Evolutionary conservation across 1,139 yeast genomes (phyloP), one percentile per base, ranked within the genome.

Genomic region (Pichia sp.): DNA sequence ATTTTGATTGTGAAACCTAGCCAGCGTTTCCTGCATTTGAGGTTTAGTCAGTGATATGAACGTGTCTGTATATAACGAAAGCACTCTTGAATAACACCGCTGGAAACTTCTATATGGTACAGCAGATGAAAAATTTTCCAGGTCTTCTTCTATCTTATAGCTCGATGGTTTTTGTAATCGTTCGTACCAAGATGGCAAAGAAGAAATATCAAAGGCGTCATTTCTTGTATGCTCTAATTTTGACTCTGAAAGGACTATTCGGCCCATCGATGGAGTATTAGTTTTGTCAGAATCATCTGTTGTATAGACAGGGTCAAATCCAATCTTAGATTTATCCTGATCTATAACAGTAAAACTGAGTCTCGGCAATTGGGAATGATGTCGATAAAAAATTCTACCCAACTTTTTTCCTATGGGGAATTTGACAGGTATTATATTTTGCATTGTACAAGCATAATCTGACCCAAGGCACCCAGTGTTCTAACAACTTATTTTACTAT

Each of bases 171-270:
- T 16, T 2, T 43, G 28, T 1, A 53, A 22, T 41, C 56, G 36
- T 30, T 53, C 54, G 21, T 50, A 53, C 56, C 56, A 53, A 8
- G 56, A 41, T 3, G 54, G 54, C n/a, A 53, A 49, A 9, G 34
- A 19, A 28, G 22, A 10, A 13, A 43, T 22, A 22, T 28, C 28
- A n/a, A 26, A 28, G 5, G 6, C 8, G 31, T 21, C 21, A 19
- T 40, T 23, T 13, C 36, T 40, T 25, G 25, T 4, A 7, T 25
- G 9, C 18, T n/a, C n/a, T 25, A 6, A 19, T 39, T 39, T 39
- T 7, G 10, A n/a, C 22, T 34, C 31, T 37, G 37, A n/a, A 12
- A 47, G 10, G 12, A 30, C 13, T 41, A 50, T 46, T 50, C 47
- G 53, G 19, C 50, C 22, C 53, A 50, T 50, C 16, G 42, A 18